Conservation (phyloP, 73 alveolate genomes). For the Paramecium caudatum region DNA sequence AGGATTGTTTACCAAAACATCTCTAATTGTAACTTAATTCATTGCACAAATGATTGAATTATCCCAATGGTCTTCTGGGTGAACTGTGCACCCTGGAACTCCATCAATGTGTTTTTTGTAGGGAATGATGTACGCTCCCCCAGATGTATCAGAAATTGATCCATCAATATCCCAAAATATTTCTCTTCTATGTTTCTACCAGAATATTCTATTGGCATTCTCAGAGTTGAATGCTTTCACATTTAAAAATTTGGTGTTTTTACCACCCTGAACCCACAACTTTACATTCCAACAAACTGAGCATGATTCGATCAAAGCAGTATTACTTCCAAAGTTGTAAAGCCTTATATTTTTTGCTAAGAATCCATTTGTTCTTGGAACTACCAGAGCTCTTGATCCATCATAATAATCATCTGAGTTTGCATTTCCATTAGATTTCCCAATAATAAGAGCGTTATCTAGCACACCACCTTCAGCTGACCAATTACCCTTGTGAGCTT, state of each 20-base stretch:
- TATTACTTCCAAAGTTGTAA: conserved; percentile 72
- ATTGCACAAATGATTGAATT: conserved; percentile 63
- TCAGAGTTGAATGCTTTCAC: not conserved
- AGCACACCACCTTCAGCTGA: conserved; percentile 71
- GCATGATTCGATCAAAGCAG: conserved; percentile 79
- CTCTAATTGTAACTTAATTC: conserved; percentile 55
- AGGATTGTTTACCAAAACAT: conserved; percentile 65
- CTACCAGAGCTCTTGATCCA: conserved; percentile 77
- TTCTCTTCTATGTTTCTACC: conserved; percentile 76
- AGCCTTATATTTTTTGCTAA: conserved; percentile 72
- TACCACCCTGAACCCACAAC: conserved; percentile 75
- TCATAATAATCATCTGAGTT: conserved; percentile 16
- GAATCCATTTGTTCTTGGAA: conserved; percentile 84
- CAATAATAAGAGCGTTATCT: conserved; percentile 79
- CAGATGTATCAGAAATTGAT: conserved; percentile 44
- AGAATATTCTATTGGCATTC: conserved; percentile 22
- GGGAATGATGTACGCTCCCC: conserved; percentile 70
- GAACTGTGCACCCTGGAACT: conserved; percentile 23
- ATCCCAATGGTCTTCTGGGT: conserved; percentile 65
- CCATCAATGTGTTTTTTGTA: conserved; percentile 62
- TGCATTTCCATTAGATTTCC: conserved; percentile 78
- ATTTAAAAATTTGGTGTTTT: conserved; percentile 36
- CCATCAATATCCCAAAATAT: conserved; percentile 81
- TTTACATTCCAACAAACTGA: conserved; percentile 77
- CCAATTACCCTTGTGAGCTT: conserved; percentile 69